A percentile compares a stretch with the other conserved stretches of the same genome.
Evolutionary conservation across 2,329 filamentous ascomycete species (phyloP).

Genomic region (Xylariaceae sp.): DNA sequence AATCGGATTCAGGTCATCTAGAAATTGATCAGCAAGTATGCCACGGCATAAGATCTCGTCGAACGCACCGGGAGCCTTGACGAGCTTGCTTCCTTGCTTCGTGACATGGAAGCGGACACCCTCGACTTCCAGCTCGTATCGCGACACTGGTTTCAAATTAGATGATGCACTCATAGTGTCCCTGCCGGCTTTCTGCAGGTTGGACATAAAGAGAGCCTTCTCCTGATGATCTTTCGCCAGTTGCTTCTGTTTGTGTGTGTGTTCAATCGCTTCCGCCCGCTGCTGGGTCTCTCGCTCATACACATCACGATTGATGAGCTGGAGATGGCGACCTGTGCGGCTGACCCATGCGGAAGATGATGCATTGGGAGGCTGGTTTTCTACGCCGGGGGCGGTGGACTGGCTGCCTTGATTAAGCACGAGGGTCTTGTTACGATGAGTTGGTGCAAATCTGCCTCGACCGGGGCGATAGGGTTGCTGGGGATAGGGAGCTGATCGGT

Average conservation of each 20-base stretch:
- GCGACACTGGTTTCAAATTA: slow-evolving; percentile 33
- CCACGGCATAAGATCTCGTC: not conserved
- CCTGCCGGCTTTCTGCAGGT: slow-evolving; percentile 37
- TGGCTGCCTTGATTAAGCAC: slow-evolving; percentile 30
- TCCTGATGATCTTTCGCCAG: slow-evolving; percentile 51
- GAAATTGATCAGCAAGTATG: slow-evolving; percentile 18
- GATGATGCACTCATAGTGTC: slow-evolving; percentile 22
- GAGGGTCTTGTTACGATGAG: slow-evolving; percentile 32
- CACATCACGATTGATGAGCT: slow-evolving; percentile 74
- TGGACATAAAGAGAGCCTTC: slow-evolving; percentile 49
- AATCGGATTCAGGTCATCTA: slow-evolving; percentile 55
- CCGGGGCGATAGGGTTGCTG: slow-evolving; percentile 25
- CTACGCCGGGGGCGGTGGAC: slow-evolving; percentile 24
- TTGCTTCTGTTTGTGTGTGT: slow-evolving; percentile 56
- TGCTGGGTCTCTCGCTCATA: slow-evolving; percentile 69
- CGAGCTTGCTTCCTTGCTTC: slow-evolving; percentile 76
- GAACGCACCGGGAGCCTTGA: slow-evolving; percentile 63
- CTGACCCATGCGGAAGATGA: slow-evolving; percentile 57
- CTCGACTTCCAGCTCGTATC: slow-evolving; percentile 62
- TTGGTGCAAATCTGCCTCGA: slow-evolving; percentile 24
- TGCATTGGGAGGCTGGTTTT: slow-evolving; percentile 33
- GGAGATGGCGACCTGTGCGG: slow-evolving; percentile 69
- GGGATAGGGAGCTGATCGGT: slow-evolving; percentile 30
- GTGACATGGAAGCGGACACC: slow-evolving; percentile 69
- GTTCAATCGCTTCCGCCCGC: slow-evolving; percentile 65